A percentile compares a stretch with the other conserved stretches of the same genome.
Conservation (phyloP, 176 grass and related monocot species). For the Eleusine coracana region DNA sequence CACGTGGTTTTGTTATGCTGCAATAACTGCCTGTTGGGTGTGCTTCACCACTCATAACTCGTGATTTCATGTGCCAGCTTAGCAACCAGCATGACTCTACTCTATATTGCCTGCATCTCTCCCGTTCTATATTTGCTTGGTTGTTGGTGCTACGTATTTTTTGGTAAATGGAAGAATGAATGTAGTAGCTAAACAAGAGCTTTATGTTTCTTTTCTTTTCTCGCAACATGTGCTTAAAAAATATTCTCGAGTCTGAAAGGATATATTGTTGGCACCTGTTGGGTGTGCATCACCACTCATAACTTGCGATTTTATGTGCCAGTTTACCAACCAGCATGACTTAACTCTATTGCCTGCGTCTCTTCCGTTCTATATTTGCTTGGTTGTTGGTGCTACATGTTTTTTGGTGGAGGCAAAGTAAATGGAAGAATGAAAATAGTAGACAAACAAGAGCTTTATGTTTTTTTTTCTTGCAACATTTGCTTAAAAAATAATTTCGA, state of each 20-base stretch:
- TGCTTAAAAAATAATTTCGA: neutral
- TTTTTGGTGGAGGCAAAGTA: neutral
- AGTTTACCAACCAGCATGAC: neutral
- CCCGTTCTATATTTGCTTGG: neutral
- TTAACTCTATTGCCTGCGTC: neutral
- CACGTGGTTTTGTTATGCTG: neutral
- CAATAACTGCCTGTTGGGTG: neutral
- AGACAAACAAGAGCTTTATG: neutral
- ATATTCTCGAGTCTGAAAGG: neutral
- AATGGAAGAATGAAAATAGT: neutral
- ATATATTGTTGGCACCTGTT: neutral
- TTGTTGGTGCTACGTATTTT: neutral
- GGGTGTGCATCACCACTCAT: neutral
- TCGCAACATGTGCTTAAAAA: neutral
- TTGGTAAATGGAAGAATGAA: neutral
- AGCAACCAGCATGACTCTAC: neutral
- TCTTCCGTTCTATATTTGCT: neutral
- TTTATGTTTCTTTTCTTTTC: neutral
- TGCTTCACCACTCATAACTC: neutral
- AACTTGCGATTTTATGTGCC: neutral
- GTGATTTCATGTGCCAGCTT: neutral
- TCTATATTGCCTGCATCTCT: neutral
- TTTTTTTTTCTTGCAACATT: neutral
- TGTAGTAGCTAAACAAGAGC: neutral
- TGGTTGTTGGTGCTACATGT: slow-evolving; percentile 8